A percentile compares a stretch with the other conserved stretches of the same genome.
phyloP scores from a whole-genome alignment of 805 yeast species.

The Teunomyces stri region DNA sequence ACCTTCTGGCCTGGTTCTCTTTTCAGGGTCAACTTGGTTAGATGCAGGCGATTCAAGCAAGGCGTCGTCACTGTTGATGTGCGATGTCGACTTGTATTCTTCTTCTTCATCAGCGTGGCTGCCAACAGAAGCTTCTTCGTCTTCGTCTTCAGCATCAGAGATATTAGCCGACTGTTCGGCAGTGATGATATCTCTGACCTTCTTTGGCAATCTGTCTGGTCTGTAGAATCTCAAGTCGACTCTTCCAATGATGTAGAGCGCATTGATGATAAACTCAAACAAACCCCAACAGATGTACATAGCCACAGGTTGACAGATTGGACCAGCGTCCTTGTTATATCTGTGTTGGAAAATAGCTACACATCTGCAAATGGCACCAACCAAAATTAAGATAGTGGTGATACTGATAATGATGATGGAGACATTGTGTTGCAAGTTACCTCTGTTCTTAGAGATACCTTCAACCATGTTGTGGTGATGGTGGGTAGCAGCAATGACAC shows the following conservation, averaged over 20 bases:
- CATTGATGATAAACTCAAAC: constrained; percentile 56
- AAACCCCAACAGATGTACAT: constrained; percentile 72
- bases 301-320: constrained; percentile 45
- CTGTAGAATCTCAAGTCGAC: constrained; percentile 77
- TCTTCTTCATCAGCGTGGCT: neutral
- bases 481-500: constrained; percentile 61
- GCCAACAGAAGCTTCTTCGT: constrained; percentile 1
- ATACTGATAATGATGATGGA: constrained; percentile 46
- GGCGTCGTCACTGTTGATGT: constrained; percentile 1
- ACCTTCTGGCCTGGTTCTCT: neutral
- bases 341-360: constrained; percentile 41
- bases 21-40: neutral
- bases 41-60: neutral
- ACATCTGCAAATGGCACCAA: constrained; percentile 51
- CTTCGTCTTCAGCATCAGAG: constrained; percentile 9
- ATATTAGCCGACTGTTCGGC: constrained; percentile 34
- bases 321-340: constrained; percentile 18
- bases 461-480: constrained; percentile 37
- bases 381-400: constrained; percentile 48
- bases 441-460: constrained; percentile 40
- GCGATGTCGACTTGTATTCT: neutral
- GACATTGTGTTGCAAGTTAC: constrained; percentile 46
- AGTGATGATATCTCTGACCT: constrained; percentile 39
- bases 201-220: constrained; percentile 55
- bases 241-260: constrained; percentile 59